phyloP scores from a whole-genome alignment of 352 stramenopile genomes.

The Globisporangium nunn region DNA sequence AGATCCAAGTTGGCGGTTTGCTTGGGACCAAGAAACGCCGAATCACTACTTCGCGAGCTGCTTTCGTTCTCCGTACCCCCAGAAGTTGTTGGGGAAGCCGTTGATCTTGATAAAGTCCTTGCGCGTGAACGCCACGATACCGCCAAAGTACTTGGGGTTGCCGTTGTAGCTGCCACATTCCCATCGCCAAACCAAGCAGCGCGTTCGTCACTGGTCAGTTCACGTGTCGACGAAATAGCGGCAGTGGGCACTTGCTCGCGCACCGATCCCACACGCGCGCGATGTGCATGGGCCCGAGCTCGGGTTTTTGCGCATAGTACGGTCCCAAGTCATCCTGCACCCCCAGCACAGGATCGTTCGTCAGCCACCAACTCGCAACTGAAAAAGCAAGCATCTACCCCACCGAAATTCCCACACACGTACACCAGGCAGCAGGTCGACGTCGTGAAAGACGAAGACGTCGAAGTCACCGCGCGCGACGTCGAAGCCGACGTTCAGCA shows the following conservation, averaged over 20 bases:
- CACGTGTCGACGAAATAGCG: neutral
- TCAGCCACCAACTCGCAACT: too few species aligned
- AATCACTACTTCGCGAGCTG: neutral
- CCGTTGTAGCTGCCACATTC: slow-evolving; percentile 68
- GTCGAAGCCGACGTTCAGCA: slow-evolving; percentile 95
- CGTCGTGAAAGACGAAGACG: slow-evolving; percentile 94
- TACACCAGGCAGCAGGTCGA: slow-evolving; percentile 89
- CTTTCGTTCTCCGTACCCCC: slow-evolving; percentile 35
- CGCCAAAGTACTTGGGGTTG: slow-evolving; percentile 93
- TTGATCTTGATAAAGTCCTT: slow-evolving; percentile 91
- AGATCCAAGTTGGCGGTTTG: neutral
- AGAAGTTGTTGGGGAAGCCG: slow-evolving; percentile 95
- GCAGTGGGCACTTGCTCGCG: neutral
- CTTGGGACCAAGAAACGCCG: neutral
- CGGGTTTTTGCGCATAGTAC: slow-evolving; percentile 68
- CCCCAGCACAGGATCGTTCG: too few species aligned
- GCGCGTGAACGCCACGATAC: slow-evolving; percentile 87
- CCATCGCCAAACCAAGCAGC: too few species aligned
- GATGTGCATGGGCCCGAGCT: slow-evolving; percentile 87
- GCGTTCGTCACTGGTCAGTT: neutral
- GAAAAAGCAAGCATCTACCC: neutral
- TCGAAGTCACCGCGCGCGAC: slow-evolving; percentile 76
- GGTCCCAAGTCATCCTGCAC: slow-evolving; percentile 57
- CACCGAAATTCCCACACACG: neutral
- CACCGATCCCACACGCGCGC: slow-evolving; percentile 88